Evolutionary conservation across 768 basidiomycete genomes (phyloP).

Genomic region (Auriscalpium orientale): DNA sequence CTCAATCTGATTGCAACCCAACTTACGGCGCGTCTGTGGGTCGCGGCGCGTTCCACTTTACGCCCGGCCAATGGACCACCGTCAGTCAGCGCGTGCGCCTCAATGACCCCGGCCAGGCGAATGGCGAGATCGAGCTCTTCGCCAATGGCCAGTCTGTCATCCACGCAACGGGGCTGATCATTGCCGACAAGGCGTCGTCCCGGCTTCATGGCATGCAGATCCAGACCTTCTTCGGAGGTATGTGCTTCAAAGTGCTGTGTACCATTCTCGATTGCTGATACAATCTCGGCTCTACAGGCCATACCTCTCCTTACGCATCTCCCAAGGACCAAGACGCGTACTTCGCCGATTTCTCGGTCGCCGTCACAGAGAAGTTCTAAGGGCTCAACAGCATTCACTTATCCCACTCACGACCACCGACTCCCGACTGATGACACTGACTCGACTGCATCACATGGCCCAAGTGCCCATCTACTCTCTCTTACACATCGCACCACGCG

Average conservation of each 20-base stretch:
- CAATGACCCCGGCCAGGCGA: constrained; percentile 60
- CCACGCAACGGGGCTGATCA: constrained; percentile 44
- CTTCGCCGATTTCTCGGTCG: constrained; percentile 66
- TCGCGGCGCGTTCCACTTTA: constrained; percentile 57
- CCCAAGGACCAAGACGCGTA: constrained; percentile 54
- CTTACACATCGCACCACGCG: too few species aligned
- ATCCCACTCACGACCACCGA: too few species aligned
- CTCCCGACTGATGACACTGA: too few species aligned
- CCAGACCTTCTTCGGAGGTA: constrained; percentile 78
- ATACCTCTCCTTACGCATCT: constrained; percentile 41
- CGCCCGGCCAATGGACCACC: constrained; percentile 55
- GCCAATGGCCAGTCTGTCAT: constrained; percentile 60
- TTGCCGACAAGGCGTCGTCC: constrained; percentile 35
- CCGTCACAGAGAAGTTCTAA: constrained; percentile 36
- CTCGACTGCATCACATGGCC: too few species aligned
- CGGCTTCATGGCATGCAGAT: constrained; percentile 60
- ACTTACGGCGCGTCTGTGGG: constrained; percentile 61
- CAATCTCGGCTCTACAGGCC: constrained; percentile 28
- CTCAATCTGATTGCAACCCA: constrained; percentile 45
- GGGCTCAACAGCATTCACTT: background rate
- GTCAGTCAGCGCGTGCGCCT: constrained; percentile 60
- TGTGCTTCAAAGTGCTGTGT: constrained; percentile 18
- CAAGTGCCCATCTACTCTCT: too few species aligned
- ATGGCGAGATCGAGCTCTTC: constrained; percentile 68
- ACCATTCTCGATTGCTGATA: constrained; percentile 4